Evolutionary conservation across 1,139 yeast genomes (phyloP), one percentile per base, ranked within the genome.

Genomic region (Kodamaea arcana): DNA sequence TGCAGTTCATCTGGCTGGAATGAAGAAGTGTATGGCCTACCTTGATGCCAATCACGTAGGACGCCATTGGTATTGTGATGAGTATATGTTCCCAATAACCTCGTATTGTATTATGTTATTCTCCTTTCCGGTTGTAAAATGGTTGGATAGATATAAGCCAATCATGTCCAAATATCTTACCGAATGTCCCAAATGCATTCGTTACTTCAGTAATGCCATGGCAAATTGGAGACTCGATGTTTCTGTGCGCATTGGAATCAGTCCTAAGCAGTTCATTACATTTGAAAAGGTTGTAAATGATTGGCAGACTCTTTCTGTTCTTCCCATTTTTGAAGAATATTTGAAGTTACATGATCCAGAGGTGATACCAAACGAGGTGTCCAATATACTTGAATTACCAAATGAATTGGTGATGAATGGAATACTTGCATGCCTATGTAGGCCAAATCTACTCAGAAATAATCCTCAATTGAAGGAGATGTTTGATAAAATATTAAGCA

Each of bases 11-110:
- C 59, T 52, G 34, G 39, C 41, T n/a, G 62, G 57, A 7, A 43
- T 63, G 15, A 48, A 47, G 34, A 42, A 46, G 31, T 54, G 62
- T 35, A 46, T 58, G 31, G 45, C 45, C 23, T 64, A 57, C 39
- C 46, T 64, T 31, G 41, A 47, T 11, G 44, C 46, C 11, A 41
- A 53, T 29, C 41, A 47, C 31, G 35, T 43, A 3, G 48, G 47
- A 4, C 36, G 44, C 15, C 87, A 82, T 45, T 58, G 79, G 53
- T 80, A 78, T 51, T 81, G 88, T 55, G 75, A 78, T 50, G 60
- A 61, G 10, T 52, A 55, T 25, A 60, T 74, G 48, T 62, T 58
- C 33, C 72, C 75, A 4, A 63, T 77, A 16, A 62, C 80, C 9
- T 62, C 71, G 16, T 80, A 80, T 50, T 57, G 72, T 6, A 53